Conservation (phyloP, 2,329 filamentous ascomycete genomes). For the Ustulina deusta region DNA sequence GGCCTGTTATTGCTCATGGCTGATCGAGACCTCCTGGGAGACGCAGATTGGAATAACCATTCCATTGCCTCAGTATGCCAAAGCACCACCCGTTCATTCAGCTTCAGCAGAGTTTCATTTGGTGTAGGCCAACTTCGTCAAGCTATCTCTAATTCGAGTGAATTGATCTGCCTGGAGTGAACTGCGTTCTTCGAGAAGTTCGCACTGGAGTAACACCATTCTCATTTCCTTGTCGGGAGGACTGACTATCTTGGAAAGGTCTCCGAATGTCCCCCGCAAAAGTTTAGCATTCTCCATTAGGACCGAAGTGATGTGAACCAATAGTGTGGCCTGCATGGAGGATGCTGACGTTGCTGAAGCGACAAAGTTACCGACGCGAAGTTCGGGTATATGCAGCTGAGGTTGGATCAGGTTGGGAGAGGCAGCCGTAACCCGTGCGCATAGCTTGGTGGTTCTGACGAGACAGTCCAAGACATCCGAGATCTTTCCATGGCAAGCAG, state of each 20-base stretch:
- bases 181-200: slow-evolving; percentile 44
- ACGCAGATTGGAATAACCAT: not conserved
- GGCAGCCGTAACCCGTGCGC: slow-evolving; percentile 48
- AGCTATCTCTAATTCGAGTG: slow-evolving; percentile 36
- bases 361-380: slow-evolving; percentile 54
- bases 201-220: slow-evolving; percentile 45
- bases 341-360: slow-evolving; percentile 43
- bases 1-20: not conserved
- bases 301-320: slow-evolving; percentile 42
- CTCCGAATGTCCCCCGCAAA: slow-evolving; percentile 34
- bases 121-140: slow-evolving; percentile 37
- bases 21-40: not conserved
- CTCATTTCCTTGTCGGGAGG: slow-evolving; percentile 28
- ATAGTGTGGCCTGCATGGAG: slow-evolving; percentile 45
- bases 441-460: slow-evolving; percentile 50
- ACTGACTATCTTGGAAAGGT: slow-evolving; percentile 1
- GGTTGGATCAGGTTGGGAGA: slow-evolving; percentile 47
- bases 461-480: slow-evolving; percentile 55
- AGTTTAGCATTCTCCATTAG: slow-evolving; percentile 39
- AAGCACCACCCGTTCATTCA: not conserved
- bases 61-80: not conserved
- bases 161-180: slow-evolving; percentile 38
- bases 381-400: slow-evolving; percentile 54
- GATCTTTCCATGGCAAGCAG: slow-evolving; percentile 55
- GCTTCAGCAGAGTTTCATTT: slow-evolving; percentile 22